phyloP scores from a whole-genome alignment of 192 early-diverging fungal species.

The Linnemannia elongata region DNA sequence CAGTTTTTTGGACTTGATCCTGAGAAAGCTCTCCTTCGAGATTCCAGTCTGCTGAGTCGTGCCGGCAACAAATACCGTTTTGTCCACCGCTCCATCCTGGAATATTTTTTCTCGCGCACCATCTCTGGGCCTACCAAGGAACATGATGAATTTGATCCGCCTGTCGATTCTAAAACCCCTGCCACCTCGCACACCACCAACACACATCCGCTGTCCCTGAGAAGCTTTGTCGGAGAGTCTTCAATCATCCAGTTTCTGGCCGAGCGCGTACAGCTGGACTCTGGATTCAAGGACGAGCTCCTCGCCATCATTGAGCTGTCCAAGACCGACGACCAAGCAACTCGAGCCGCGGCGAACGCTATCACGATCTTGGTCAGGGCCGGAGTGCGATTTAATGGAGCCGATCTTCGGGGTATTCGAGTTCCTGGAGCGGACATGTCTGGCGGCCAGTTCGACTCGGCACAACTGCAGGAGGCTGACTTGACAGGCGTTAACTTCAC shows the following conservation, averaged over 20 bases:
- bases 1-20: constrained; percentile 7
- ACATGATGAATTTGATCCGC: not conserved
- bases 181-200: not conserved
- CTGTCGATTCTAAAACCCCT: not conserved
- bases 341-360: constrained; percentile 12
- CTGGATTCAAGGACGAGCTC: constrained; percentile 12
- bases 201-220: not conserved
- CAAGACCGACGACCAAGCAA: not conserved
- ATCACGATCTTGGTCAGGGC: constrained; percentile 19
- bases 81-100: constrained; percentile 14
- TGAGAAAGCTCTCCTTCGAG: not conserved
- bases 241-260: constrained; percentile 14
- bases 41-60: constrained; percentile 13
- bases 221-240: not conserved
- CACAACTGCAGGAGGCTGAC: constrained; percentile 4
- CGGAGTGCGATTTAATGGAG: constrained; percentile 8
- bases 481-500: not conserved
- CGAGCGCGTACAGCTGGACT: constrained; percentile 1
- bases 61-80: constrained; percentile 7
- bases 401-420: constrained; percentile 5
- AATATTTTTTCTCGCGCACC: constrained; percentile 10
- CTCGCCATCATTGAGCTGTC: constrained; percentile 13
- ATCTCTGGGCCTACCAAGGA: not conserved
- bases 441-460: constrained; percentile 17
- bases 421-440: constrained; percentile 21